Base-by-base conservation (phyloP, 2,329 filamentous ascomycete genomes). In the Grosmannia serpens region DNA sequence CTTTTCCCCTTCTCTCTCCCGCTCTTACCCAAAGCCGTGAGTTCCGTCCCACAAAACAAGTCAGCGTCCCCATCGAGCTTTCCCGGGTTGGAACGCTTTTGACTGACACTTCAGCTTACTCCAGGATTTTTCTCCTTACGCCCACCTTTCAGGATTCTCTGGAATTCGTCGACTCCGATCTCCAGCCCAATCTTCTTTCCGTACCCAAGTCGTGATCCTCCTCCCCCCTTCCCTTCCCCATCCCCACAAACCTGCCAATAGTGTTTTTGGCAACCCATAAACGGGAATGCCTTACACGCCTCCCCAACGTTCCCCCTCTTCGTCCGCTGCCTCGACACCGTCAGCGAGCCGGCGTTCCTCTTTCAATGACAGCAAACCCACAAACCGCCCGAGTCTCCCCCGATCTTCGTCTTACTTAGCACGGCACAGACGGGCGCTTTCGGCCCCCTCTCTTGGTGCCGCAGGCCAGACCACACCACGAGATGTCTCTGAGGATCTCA, bases 231-330 rank as follows among this genome's bases (percentile, higher is more conserved):
- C 27, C n/a, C 29, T 38, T 26, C 44, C 8, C 15, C 41, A 49
- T 13, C 10, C n/a, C 47, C 52, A 41, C 38, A 24, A 31, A 31
- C 31, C 35, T 46, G 20, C 46, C 33, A 53, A 38, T 26, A 53
- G 27, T 41, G 38, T 29, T n/a, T 58, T 27, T 61, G 62, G 31
- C 62, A 63, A 59, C 66, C 62, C 65, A 64, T 67, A 64, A 64
- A 58, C 66, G 71, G 76, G 80, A 76, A 94, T 94, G 89, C 89
- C 89, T 83, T 94, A 94, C 77, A 94, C 89, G 73, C 88, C 89
- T 61, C 89, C 89, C 63, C 83, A 85, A 66, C 75, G 79, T 69
- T 85, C 83, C 61, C 82, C 83, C 68, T 76, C 82, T 65, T 77
- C 80, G 62, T 84, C 83, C 66, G 75, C 76, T 60, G 74, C 79